A percentile compares a stretch with the other conserved stretches of the same genome.
phyloP scores from a whole-genome alignment of 169 alveolate genomes.

The Eimeria necatrix region DNA sequence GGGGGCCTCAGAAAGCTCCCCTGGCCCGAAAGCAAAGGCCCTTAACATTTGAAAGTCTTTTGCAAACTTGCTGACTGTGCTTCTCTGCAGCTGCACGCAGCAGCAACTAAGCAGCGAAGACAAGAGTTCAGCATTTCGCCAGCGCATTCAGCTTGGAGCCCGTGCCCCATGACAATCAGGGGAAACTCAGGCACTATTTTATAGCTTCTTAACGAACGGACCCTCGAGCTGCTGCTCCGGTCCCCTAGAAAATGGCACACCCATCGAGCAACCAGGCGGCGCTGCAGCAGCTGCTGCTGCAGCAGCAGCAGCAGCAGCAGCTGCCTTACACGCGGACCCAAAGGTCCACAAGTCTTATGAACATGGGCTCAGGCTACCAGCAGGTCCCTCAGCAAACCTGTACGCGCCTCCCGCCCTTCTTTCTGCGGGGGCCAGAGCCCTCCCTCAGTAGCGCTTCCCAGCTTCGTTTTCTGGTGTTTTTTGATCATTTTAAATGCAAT shows the following conservation, averaged over 20 bases:
- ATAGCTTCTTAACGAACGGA: background rate
- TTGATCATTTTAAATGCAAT: no score
- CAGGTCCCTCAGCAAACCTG: conserved; percentile 17
- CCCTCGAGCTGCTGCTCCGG: conserved; percentile 16
- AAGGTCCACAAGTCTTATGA: background rate
- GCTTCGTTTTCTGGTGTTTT: no score
- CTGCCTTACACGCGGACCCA: background rate
- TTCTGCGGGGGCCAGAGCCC: no score
- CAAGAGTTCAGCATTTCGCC: background rate
- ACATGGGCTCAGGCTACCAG: conserved; percentile 7
- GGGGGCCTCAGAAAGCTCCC: background rate
- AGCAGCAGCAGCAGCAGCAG: conserved; percentile 37
- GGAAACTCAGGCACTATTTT: background rate
- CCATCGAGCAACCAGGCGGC: conserved; percentile 5
- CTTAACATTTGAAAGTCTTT: background rate
- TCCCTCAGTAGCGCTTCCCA: no score
- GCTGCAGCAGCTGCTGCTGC: conserved; percentile 42
- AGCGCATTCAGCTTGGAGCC: background rate
- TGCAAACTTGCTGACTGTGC: background rate
- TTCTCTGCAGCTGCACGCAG: conserved; percentile 25
- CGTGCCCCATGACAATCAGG: conserved; percentile 1
- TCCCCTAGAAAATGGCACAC: conserved; percentile 7
- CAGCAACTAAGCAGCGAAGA: background rate
- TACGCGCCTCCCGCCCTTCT: background rate
- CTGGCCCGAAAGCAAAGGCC: background rate